Percentiles rank a stretch among this genome's conserved stretches.
phyloP scores from a whole-genome alignment of 345 rosid species.

The Pugionium dolabratum region DNA sequence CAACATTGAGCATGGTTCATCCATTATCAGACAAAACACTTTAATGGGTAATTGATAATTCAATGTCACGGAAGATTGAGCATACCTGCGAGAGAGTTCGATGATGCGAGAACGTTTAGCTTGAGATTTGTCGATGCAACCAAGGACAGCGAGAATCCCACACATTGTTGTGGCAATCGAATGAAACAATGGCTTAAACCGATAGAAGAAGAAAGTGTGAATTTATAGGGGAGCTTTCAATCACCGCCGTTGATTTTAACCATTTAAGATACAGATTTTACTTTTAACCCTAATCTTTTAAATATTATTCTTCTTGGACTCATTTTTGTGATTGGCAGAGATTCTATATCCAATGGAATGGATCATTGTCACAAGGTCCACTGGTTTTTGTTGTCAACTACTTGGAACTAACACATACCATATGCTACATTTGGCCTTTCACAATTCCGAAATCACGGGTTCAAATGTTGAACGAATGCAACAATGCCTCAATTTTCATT shows the following conservation, averaged over 20 bases:
- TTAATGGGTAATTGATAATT: background rate
- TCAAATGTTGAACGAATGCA: constrained; percentile 4
- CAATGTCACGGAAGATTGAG: background rate
- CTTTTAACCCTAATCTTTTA: constrained; percentile 19
- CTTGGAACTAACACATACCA: constrained; percentile 1
- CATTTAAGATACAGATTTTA: background rate
- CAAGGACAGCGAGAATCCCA: constrained; percentile 82
- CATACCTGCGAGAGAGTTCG: constrained; percentile 74
- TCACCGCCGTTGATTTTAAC: constrained; percentile 47
- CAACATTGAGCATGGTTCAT: constrained; percentile 9
- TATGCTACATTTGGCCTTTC: constrained; percentile 27
- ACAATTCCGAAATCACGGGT: constrained; percentile 4
- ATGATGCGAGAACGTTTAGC: constrained; percentile 82
- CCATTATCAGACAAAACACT: background rate
- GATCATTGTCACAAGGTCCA: constrained; percentile 26
- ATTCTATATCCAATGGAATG: background rate
- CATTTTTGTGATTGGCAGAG: constrained; percentile 17
- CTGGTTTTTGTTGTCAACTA: constrained; percentile 14
- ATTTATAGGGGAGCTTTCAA: constrained; percentile 35
- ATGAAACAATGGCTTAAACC: background rate
- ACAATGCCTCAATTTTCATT: constrained; percentile 8
- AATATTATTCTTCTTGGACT: background rate
- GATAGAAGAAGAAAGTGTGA: constrained; percentile 14
- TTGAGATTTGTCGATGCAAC: constrained; percentile 70
- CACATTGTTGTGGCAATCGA: constrained; percentile 55